Conservation (phyloP, 805 yeast genomes). For the Saturnispora bothae region DNA sequence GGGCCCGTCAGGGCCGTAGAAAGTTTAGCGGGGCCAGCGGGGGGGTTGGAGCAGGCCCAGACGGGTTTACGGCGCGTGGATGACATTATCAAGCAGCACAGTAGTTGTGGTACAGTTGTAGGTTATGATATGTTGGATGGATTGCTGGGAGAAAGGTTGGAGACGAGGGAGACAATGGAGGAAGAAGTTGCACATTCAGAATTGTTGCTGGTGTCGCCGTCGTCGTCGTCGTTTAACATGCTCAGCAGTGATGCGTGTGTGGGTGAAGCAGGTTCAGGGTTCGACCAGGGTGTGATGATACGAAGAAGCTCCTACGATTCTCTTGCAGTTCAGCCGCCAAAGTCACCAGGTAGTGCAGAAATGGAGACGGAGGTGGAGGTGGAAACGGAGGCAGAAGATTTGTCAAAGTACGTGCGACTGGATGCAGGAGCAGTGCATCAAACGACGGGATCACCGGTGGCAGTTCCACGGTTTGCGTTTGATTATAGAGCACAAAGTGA, state of each 20-base stretch:
- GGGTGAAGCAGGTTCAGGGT: neutral
- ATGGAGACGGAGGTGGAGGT: neutral
- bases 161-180: neutral
- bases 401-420: neutral
- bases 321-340: slow-evolving; percentile 4
- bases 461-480: neutral
- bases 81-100: neutral
- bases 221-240: slow-evolving; percentile 11
- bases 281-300: too few species aligned
- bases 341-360: neutral
- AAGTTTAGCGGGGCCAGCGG: neutral
- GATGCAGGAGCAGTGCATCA: neutral
- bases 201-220: slow-evolving; percentile 8
- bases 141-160: neutral
- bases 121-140: neutral
- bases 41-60: neutral
- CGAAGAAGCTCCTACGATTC: slow-evolving; percentile 6
- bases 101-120: neutral
- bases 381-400: neutral
- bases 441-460: neutral
- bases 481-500: neutral
- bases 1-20: too few species aligned
- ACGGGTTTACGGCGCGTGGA: neutral
- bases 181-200: neutral
- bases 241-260: slow-evolving; percentile 2